A percentile compares a stretch with the other conserved stretches of the same genome.
Evolutionary conservation across 495 filamentous ascomycete genomes (phyloP).

Genomic region (Hyaloscypha hepaticicola): DNA sequence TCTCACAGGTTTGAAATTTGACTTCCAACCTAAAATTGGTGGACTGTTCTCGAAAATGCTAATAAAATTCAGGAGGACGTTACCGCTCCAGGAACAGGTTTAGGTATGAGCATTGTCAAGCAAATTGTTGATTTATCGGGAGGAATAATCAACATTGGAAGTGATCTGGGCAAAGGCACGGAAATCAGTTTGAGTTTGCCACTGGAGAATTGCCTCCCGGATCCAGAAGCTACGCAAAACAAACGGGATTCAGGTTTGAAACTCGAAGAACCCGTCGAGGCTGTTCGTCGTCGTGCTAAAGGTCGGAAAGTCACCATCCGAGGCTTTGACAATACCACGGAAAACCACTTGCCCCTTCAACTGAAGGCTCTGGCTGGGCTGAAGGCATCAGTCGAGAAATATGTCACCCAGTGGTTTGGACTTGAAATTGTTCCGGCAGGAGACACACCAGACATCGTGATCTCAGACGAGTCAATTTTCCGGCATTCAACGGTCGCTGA

Average conservation of each 20-base stretch:
- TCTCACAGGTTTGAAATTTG: conserved; percentile 65
- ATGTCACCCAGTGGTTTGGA: conserved; percentile 39
- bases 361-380: conserved; percentile 13
- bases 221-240: neutral
- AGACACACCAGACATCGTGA: conserved; percentile 10
- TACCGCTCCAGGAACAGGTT: conserved; percentile 40
- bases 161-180: conserved; percentile 22
- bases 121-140: conserved; percentile 60
- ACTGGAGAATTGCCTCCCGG: conserved; percentile 12
- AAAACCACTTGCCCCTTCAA: conserved; percentile 1
- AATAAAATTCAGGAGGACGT: conserved; percentile 19
- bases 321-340: conserved; percentile 8
- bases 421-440: conserved; percentile 28
- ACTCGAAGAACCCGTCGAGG: conserved; percentile 11
- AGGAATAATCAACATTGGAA: conserved; percentile 54
- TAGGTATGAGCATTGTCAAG: conserved; percentile 66
- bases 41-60: conserved; percentile 13
- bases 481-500: neutral
- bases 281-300: conserved; percentile 16
- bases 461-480: conserved; percentile 18
- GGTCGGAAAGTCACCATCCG: conserved; percentile 19
- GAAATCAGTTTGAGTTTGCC: conserved; percentile 24
- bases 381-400: conserved; percentile 37
- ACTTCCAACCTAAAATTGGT: conserved; percentile 37
- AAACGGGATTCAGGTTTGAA: neutral